Base-by-base conservation (phyloP, 2,329 filamentous ascomycete species). In the Penicillium thymicola region DNA sequence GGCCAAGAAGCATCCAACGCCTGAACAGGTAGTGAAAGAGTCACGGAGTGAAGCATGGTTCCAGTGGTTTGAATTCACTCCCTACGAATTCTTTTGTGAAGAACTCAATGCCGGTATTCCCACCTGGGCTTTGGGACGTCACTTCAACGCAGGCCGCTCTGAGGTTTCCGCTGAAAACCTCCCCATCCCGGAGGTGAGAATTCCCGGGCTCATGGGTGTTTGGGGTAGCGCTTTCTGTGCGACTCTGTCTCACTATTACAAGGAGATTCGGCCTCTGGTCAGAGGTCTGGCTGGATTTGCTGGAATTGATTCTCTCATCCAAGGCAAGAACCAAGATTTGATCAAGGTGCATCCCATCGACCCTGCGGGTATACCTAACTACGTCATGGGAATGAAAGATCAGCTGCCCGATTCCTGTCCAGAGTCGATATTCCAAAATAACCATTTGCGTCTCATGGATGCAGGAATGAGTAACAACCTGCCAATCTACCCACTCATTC, bases 401-500 rank as follows among this genome's bases (percentile, higher is more conserved):
- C 81, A 84, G 59, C 79, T 99, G 7, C 89, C 91, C 0, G 75
- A 83, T 0, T 89, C 90, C 0, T 89, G 88, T n/a, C 92, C 94
- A 0, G 84, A 87, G 32, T 91, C 85, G 56, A 84, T 96, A 38
- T 86, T 89, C 66, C 79, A 84, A 18, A 82, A 81, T 14, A 81
- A 87, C 43, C 88, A 96, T 70, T 81, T 93, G 18, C 87, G 90
- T 62, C 81, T 93, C 16, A 97, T 97, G 92, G 94, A 99, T 72
- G 92, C 94, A 2, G 94, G 94, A 49, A 99, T 99, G 94, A 95
- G 90, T 62, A 97, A 99, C 72, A 99, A 99, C 69, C 80, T 99
- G 9, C 94, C 94, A 2, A 92, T 97, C 41, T 99, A 99, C 71
- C 94, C 94, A 0, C 82, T 97, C 4, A 85, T 99, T 18, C 86